Percentiles rank a stretch among this genome's conserved stretches.
phyloP scores from a whole-genome alignment of 1,139 yeast species.

The Nakaseomyces bracarensis region DNA sequence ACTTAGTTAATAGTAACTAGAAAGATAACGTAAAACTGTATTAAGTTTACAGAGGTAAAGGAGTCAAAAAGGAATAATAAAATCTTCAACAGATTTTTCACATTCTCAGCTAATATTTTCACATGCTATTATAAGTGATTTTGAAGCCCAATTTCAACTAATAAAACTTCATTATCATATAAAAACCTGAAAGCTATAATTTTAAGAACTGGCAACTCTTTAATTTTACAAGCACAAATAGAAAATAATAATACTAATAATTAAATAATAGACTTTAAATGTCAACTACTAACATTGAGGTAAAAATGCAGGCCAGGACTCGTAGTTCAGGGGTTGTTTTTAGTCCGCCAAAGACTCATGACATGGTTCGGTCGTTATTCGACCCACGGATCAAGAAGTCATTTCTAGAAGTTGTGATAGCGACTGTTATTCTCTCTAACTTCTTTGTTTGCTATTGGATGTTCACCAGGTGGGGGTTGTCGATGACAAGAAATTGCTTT shows the following conservation, averaged over 20 bases:
- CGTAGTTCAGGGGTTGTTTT: slow-evolving; percentile 37
- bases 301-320: slow-evolving; percentile 19
- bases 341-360: slow-evolving; percentile 71
- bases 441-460: slow-evolving; percentile 42
- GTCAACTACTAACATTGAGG: slow-evolving; percentile 6
- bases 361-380: slow-evolving; percentile 75
- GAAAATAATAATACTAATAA: slow-evolving; percentile 27
- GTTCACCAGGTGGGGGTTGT: slow-evolving; percentile 20
- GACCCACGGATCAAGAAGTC: slow-evolving; percentile 72
- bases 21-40: too few relatives aligned
- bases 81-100: too few relatives aligned
- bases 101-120: too few relatives aligned
- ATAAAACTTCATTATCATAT: too few relatives aligned
- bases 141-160: too few relatives aligned
- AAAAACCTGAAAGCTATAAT: too few relatives aligned
- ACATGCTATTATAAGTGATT: too few relatives aligned
- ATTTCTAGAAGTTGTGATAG: slow-evolving; percentile 53
- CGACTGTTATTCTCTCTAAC: slow-evolving; percentile 45
- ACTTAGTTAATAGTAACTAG: too few relatives aligned
- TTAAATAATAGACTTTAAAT: slow-evolving; percentile 22
- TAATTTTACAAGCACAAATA: too few relatives aligned
- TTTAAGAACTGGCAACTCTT: too few relatives aligned
- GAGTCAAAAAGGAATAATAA: too few relatives aligned
- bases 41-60: too few relatives aligned
- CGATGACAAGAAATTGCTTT: slow-evolving; percentile 20